Evolutionary conservation across 192 early-diverging fungal genomes (phyloP), one percentile per base, ranked within the genome.

Genomic region (Umbelopsis vinacea): DNA sequence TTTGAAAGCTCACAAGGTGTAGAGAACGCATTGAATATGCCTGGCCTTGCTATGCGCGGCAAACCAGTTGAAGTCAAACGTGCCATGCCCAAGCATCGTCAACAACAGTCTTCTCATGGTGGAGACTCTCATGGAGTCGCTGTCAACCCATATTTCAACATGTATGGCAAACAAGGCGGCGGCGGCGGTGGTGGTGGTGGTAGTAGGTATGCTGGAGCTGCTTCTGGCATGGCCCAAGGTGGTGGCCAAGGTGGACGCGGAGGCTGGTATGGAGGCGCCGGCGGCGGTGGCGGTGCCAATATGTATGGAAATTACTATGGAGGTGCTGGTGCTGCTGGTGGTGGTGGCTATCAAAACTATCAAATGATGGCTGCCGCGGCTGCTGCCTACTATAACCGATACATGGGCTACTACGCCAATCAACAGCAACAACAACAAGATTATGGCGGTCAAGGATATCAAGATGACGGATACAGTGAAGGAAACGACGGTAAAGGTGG

Each of bases 1-100:
- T 97, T 96, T 83, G 93, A 92, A 48, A 86, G 86, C 43, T 85
- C 89, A 38, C 71, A 85, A 40, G 89, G 87, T 15, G 92, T 96
- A 22, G 95, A 97, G 19, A 88, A 86, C 33, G 93, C 92, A 11
- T 80, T 96, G 50, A 83, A 83, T 48, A 78, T 87, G 74, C 81
- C 84, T n/a, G 89, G 91, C 33, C 81, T 95, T 46, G 79, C 76
- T 23, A 80, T 95, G 38, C 85, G 92, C 54, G 92, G 89, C 46
- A 95, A 94, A 75, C 71, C 77, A 53, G 91, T 92, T 45, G 90
- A 92, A 72, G 88, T 92, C 17, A 89, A 90, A 75, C 80, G 84
- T 43, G 91, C 91, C 3, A 88, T 88, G 79, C 91, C 91, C 38
- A 92, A 92, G 74, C 72, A 50, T 29, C 73, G 63, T 11, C 66